These are phyloP conservation scores for Yarrowia yakushimensis DNA, from an alignment of 805 yeast species.

Conservation along the genomic window DNA sequence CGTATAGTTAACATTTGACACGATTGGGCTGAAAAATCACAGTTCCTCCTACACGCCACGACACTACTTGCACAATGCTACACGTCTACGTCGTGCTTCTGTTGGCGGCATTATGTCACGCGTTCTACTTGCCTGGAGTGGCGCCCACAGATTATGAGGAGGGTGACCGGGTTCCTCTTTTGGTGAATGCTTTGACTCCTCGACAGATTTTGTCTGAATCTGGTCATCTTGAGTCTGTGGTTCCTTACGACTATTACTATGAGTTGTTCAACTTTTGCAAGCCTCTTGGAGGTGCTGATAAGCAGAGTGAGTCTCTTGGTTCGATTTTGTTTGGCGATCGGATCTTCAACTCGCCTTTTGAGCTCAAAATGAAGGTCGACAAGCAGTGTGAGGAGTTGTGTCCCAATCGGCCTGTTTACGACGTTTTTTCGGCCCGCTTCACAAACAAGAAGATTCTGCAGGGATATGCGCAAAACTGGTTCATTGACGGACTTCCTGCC, in stretches of 20 bases:
- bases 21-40: conserved; percentile 4
- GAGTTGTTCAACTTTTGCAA: conserved; percentile 78
- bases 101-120: conserved; percentile 38
- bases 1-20: too few relatives aligned
- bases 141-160: conserved; percentile 85
- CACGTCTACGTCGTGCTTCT: conserved; percentile 5
- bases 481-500: conserved; percentile 91
- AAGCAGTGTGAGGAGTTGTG: conserved; percentile 69
- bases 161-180: conserved; percentile 68
- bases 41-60: neutral
- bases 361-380: conserved; percentile 71
- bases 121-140: conserved; percentile 91
- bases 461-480: conserved; percentile 87
- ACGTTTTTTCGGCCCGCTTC: conserved; percentile 65
- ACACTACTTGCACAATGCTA: neutral
- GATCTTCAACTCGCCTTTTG: conserved; percentile 87
- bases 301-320: conserved; percentile 87
- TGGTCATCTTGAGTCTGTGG: conserved; percentile 34
- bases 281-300: conserved; percentile 60
- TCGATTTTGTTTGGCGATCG: conserved; percentile 94
- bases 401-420: conserved; percentile 44
- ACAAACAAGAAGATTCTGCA: conserved; percentile 75
- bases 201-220: conserved; percentile 36
- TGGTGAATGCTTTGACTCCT: conserved; percentile 90
- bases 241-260: conserved; percentile 59